These are phyloP conservation scores for Tuber calosporum DNA, from an alignment of 495 filamentous ascomycete genomes.

Conservation along the genomic window DNA sequence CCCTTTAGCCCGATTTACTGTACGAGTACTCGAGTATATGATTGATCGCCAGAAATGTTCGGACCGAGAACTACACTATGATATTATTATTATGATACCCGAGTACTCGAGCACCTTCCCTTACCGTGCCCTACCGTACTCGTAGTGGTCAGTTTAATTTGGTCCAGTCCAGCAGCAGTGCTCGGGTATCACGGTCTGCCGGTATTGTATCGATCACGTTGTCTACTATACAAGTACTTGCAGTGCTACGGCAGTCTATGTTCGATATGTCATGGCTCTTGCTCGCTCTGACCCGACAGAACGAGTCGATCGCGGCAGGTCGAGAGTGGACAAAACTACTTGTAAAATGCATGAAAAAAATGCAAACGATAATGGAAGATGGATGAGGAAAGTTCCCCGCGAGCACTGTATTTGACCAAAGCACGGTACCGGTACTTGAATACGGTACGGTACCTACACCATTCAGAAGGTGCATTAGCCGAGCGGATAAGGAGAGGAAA, in stretches of 20 bases:
- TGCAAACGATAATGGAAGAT: not conserved
- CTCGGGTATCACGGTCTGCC: not conserved
- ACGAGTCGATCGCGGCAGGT: not conserved
- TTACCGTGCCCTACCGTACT: not conserved
- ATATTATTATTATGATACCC: too few relatives aligned
- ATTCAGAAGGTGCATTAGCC: not conserved
- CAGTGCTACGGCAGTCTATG: too few relatives aligned
- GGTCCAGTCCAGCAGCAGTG: not conserved
- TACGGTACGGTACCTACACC: not conserved
- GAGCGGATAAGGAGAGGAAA: not conserved
- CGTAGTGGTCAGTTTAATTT: not conserved
- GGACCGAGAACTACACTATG: not conserved
- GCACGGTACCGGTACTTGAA: slow-evolving; percentile 2
- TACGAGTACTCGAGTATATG: too few relatives aligned
- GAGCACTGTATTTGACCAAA: not conserved
- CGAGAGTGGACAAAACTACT: not conserved
- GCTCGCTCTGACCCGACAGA: not conserved
- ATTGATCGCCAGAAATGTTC: not conserved
- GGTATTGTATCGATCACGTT: not conserved
- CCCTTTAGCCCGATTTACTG: not conserved
- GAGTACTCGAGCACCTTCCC: too few relatives aligned
- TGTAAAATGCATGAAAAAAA: not conserved
- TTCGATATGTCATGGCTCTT: not conserved
- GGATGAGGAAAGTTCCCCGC: not conserved
- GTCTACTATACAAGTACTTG: too few relatives aligned